Percentiles rank a stretch among this genome's conserved stretches.
phyloP scores from a whole-genome alignment of 345 rosid species.

The Sapria himalayana region DNA sequence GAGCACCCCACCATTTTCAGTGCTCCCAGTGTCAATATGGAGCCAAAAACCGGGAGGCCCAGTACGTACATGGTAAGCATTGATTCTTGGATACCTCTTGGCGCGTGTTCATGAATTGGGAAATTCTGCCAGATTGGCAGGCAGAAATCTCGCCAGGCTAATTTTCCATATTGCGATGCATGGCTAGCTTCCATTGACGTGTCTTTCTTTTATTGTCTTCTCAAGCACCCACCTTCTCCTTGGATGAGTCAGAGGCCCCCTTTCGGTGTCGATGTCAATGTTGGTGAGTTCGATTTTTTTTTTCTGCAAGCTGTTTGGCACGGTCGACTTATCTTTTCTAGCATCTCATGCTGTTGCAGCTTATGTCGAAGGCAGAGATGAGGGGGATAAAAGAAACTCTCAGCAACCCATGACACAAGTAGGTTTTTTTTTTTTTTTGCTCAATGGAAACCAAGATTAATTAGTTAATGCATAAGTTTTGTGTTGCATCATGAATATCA shows the following conservation, averaged over 20 bases:
- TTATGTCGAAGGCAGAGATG: conserved; percentile 89
- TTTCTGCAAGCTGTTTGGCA: too few species aligned
- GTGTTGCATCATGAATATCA: conserved; percentile 5
- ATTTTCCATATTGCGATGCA: too few species aligned
- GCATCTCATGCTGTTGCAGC: conserved; percentile 36
- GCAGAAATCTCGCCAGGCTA: background rate
- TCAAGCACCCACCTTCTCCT: conserved; percentile 72
- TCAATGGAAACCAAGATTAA: conserved; percentile 5
- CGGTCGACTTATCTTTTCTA: too few species aligned
- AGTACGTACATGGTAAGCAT: conserved; percentile 57
- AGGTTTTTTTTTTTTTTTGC: conserved; percentile 10
- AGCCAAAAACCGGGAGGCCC: conserved; percentile 54
- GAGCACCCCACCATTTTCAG: conserved; percentile 71
- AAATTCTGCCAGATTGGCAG: background rate
- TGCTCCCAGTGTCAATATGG: conserved; percentile 36
- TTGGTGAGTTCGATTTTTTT: conserved; percentile 48
- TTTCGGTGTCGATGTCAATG: conserved; percentile 66
- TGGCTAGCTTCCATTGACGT: too few species aligned
- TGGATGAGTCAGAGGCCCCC: conserved; percentile 66
- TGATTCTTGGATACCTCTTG: too few species aligned
- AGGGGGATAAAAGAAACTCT: conserved; percentile 53
- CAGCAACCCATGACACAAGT: conserved; percentile 73
- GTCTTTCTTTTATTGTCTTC: conserved; percentile 1
- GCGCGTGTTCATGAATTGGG: too few species aligned
- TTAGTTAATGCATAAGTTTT: conserved; percentile 6